Base-by-base conservation (phyloP, 2,329 filamentous ascomycete species). In the Teratosphaeria viscida region DNA sequence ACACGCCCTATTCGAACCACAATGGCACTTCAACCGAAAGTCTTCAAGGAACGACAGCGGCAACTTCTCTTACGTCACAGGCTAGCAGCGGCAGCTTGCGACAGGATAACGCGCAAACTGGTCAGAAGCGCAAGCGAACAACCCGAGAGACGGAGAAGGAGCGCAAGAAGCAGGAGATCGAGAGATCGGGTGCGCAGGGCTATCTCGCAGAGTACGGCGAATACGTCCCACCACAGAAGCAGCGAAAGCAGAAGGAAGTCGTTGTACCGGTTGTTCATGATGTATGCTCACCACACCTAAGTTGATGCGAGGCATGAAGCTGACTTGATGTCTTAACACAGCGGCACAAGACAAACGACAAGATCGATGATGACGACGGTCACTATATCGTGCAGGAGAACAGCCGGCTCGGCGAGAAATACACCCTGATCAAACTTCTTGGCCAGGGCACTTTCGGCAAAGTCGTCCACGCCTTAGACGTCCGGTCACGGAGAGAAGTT, bases 371-470 rank as follows among this genome's bases (percentile, higher is more conserved):
- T 65, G 91, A 96, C 54, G 94, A 99, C 68, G 94, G 94, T 5
- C 94, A 99, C 74, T 99, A 96, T 71, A 90, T 97, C 66, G 92
- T 99, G 26, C 85, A 89, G 1, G 88, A 92, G 34, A 90, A 96
- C 66, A 88, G 88, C 11, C 85, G 89, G 61, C 79, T 99, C 57
- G 96, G 94, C 14, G 86, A 94, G 53, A 83, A 90, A 83, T 99
- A 97, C 74, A 85, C 89, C 77, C 92, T 99, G 67, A 81, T 88
- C 62, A 91, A 90, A 67, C 81, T 97, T 32, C 86, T 99, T 12
- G 94, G 94, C 26, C 94, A 99, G 76, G 94, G 94, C 64, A 99
- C 94, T 0, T 99, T 99, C 72, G 94, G 94, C 71, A 99, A 99
- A 75, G 94, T 99, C 16, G 94, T 99, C 19, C 88, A 96, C 74